A percentile compares a stretch with the other conserved stretches of the same genome.
Evolutionary conservation across 345 rosid species (phyloP).

Genomic region (Acer saccharum): DNA sequence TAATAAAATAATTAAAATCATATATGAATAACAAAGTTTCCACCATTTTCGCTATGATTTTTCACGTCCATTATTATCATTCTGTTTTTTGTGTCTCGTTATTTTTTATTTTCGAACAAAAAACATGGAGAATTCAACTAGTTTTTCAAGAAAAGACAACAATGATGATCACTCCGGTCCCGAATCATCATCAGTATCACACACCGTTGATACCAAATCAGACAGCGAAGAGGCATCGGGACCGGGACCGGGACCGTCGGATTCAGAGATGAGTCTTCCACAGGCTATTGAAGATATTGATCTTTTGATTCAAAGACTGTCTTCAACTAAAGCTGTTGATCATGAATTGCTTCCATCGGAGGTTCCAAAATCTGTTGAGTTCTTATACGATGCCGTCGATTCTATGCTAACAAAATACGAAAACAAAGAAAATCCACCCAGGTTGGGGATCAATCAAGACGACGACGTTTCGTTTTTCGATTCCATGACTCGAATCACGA

Average conservation of each 20-base stretch:
- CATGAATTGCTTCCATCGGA: slow-evolving; percentile 16
- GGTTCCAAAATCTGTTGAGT: slow-evolving; percentile 43
- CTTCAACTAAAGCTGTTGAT: background rate
- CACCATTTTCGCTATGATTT: slow-evolving; percentile 25
- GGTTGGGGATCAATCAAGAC: slow-evolving; percentile 38
- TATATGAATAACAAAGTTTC: slow-evolving; percentile 9
- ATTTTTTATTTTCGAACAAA: background rate
- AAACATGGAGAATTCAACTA: slow-evolving; percentile 23
- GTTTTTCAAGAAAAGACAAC: slow-evolving; percentile 24
- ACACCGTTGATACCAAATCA: background rate
- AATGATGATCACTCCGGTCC: background rate
- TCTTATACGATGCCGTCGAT: slow-evolving; percentile 49
- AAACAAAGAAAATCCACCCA: slow-evolving; percentile 17
- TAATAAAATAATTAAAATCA: background rate
- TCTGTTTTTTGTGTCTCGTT: background rate
- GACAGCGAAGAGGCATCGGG: slow-evolving; percentile 8
- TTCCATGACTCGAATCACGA: slow-evolving; percentile 44
- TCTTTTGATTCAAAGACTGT: slow-evolving; percentile 35
- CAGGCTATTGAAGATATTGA: slow-evolving; percentile 51
- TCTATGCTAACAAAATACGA: slow-evolving; percentile 44
- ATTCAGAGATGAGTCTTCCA: slow-evolving; percentile 16
- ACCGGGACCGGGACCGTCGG: background rate
- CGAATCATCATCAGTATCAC: background rate
- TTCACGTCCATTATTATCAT: background rate
- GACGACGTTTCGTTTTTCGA: slow-evolving; percentile 44